Evolutionary conservation across 495 filamentous ascomycete genomes (phyloP).

Genomic region (Aspergillus haitiensis): DNA sequence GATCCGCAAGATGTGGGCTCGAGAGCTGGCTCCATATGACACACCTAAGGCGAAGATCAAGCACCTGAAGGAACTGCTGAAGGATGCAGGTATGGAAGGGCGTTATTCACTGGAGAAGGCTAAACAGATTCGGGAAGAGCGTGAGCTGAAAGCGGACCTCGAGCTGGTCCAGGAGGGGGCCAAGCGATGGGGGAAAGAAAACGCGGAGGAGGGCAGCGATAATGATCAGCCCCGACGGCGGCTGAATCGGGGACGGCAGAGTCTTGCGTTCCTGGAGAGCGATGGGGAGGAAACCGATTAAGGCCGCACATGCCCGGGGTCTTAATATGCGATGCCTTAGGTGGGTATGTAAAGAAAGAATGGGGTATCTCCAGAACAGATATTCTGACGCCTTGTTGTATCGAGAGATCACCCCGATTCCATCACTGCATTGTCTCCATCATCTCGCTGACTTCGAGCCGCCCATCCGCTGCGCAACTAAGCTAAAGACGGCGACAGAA

Average conservation of each 20-base stretch:
- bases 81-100: conserved; percentile 81
- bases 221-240: conserved; percentile 37
- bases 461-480: conserved; percentile 77
- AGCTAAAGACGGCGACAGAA: conserved; percentile 87
- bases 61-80: conserved; percentile 75
- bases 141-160: conserved; percentile 79
- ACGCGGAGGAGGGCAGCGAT: conserved; percentile 47
- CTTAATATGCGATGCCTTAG: not conserved
- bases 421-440: conserved; percentile 16
- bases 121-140: conserved; percentile 75
- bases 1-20: conserved; percentile 87
- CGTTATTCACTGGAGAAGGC: conserved; percentile 83
- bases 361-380: conserved; percentile 2
- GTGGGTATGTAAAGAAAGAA: not conserved
- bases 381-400: conserved; percentile 1
- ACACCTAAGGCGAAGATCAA: conserved; percentile 77
- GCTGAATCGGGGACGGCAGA: conserved; percentile 45
- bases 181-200: conserved; percentile 66
- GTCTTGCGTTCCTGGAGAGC: conserved; percentile 55
- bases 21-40: conserved; percentile 74
- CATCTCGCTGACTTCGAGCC: conserved; percentile 42
- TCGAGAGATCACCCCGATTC: not conserved
- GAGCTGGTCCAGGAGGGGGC: conserved; percentile 78
- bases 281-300: conserved; percentile 57
- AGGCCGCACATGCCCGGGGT: conserved; percentile 17